These are phyloP conservation scores for Lagerstroemia speciosa DNA, from an alignment of 345 rosid species.

Conservation along the genomic window DNA sequence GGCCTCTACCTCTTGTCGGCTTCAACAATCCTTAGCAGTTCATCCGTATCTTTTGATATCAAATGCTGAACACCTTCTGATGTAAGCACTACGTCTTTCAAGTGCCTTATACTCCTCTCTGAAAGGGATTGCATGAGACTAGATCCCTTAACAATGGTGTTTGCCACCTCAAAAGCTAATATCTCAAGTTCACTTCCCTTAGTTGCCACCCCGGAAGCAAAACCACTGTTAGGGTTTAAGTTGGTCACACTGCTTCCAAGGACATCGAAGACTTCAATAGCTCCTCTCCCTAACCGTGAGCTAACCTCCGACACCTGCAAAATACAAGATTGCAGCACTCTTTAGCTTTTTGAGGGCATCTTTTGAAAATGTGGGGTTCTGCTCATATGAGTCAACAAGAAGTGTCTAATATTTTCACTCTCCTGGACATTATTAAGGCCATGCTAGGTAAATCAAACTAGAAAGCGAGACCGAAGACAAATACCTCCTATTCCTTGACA, in stretches of 20 bases:
- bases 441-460: neutral
- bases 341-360: neutral
- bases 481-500: neutral
- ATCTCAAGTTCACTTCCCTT: conserved; percentile 70
- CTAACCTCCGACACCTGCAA: conserved; percentile 63
- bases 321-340: neutral
- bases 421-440: neutral
- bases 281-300: conserved; percentile 68
- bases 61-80: conserved; percentile 74
- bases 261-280: conserved; percentile 79
- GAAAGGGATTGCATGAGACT: conserved; percentile 79
- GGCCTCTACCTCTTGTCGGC: conserved; percentile 63
- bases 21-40: conserved; percentile 59
- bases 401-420: neutral
- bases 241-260: conserved; percentile 90
- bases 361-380: neutral
- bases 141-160: conserved; percentile 80
- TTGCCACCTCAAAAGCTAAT: conserved; percentile 86
- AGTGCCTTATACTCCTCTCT: conserved; percentile 37
- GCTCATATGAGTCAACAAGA: neutral
- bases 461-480: neutral
- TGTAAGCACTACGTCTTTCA: conserved; percentile 51
- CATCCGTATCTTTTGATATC: conserved; percentile 62
- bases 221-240: conserved; percentile 55
- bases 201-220: conserved; percentile 54